Base-by-base conservation (phyloP, 1,139 yeast genomes). In the Candida sanyaensis region DNA sequence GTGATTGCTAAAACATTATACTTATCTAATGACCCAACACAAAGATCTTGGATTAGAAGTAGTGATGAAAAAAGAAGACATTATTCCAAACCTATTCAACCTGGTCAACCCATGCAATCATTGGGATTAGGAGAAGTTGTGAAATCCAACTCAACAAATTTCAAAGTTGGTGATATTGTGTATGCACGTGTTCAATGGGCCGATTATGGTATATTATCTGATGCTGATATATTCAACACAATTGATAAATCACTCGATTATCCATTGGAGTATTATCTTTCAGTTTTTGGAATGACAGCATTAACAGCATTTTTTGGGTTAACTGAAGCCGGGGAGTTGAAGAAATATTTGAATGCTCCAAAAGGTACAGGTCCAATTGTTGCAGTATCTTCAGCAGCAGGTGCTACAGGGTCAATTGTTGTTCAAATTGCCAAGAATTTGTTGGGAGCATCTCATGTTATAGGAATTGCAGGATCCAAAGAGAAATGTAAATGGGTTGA, bases 21-120 rank as follows among this genome's bases (percentile, higher is more conserved):
- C 49, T 59, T 83, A n/a, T 81, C 88, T 36, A 82, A 84, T 57
- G 89, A 84, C 59, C 88, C 89, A n/a, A 80, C 86, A 9, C 88
- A 83, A 60, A 78, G 84, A 62, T 74, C 77, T 43, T 83, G 87
- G 86, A 81, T 83, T 44, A 71, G 69, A 50, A 71, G 71, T 48
- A 69, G 64, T 48, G 62, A 71, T 12, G 63, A 74, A 12, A 66
- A 70, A 4, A 71, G 65, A 43, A 68, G 75, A 54, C 67, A 73
- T 49, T 84, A 84, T 58, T 65, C 71, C 8, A 69, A 72, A 4
- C 81, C 84, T 11, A 70, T 79, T 17, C 58, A 65, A 39, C 64
- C 71, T 43, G 84, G 83, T 31, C 75, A 75, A 23, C 62, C 69
- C 8, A 77, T 84, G 66, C 74, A 76, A 37, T 69, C 86, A 1